Evolutionary conservation across 306 rosid species (phyloP), one percentile per base, ranked within the genome.

Genomic region (Abrus precatorius): DNA sequence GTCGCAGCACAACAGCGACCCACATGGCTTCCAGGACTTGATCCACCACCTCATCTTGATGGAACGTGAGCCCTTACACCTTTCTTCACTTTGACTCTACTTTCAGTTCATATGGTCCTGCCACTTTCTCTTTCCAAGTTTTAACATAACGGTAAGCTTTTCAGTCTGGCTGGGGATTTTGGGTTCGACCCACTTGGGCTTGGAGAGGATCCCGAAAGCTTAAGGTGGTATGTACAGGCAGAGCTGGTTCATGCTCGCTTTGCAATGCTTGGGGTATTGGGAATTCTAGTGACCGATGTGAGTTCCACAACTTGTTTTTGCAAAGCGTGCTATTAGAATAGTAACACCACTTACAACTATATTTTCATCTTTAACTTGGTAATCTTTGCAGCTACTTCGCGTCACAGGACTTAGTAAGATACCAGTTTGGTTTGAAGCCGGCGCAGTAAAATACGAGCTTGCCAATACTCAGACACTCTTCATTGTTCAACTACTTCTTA

Each of bases 141-240:
- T 70, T 44, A 64, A 75, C 72, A 72, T 53, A 41, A 66, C 0
- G 3, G 40, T 7, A 67, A 63, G 66, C 34, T 69, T 81, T 78
- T 49, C 81, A 94, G 94, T 74, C 83, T 95, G 76, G 84, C 94
- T 13, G 97, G 99, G 64, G 99, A 95, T 89, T 93, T 49, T 40
- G 99, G 99, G 40, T 95, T 93, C 56, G 99, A 95, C 87, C 99
- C 98, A 45, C 97, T 95, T 74, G 98, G 98, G 36, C 99, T 95
- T 40, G 99, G 86, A 48, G 97, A 95, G 83, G 96, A 95, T 85
- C 97, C 97, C 0, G 84, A 75, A 34, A 95, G 89, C 92, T 86
- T 95, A 87, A 93, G 81, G 84, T 95, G 98, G 99, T 95, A 86
- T 77, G 99, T 95, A 76, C 99, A 95, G 80, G 99, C 98, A 49